phyloP scores from a whole-genome alignment of 2,329 filamentous ascomycete species.

The Septoria linicola region DNA sequence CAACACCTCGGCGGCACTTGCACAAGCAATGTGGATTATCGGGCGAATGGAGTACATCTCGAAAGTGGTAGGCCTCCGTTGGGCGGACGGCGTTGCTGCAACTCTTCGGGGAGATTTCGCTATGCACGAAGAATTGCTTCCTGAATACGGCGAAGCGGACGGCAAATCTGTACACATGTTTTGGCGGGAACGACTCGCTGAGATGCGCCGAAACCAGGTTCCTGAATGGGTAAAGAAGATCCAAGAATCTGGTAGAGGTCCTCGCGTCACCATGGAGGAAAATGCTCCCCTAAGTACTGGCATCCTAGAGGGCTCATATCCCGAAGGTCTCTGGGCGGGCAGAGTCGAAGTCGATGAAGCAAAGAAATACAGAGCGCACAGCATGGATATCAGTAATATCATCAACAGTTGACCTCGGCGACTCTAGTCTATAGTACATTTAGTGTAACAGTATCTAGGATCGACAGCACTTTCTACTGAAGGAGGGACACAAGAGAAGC shows the following conservation, averaged over 20 bases:
- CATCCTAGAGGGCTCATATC: background rate
- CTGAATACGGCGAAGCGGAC: conserved; percentile 10
- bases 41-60: conserved; percentile 35
- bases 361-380: conserved; percentile 7
- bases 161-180: conserved; percentile 3
- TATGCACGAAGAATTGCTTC: conserved; percentile 22
- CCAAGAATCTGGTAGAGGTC: conserved; percentile 18
- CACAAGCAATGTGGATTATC: conserved; percentile 35
- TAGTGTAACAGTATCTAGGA: conserved; percentile 5
- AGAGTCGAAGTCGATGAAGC: conserved; percentile 7
- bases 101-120: conserved; percentile 34
- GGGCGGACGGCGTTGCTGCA: conserved; percentile 36
- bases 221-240: conserved; percentile 20
- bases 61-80: conserved; percentile 29
- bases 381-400: conserved; percentile 8
- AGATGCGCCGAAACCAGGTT: conserved; percentile 7
- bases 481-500: too few species aligned
- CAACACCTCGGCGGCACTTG: conserved; percentile 26
- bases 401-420: conserved; percentile 4
- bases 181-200: conserved; percentile 11
- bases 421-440: background rate
- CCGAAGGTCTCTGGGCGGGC: conserved; percentile 7
- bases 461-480: background rate
- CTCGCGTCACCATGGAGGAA: conserved; percentile 20
- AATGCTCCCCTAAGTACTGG: conserved; percentile 15